A percentile compares a stretch with the other conserved stretches of the same genome.
phyloP scores from a whole-genome alignment of 768 basidiomycete genomes.

The Panellus pusillus region DNA sequence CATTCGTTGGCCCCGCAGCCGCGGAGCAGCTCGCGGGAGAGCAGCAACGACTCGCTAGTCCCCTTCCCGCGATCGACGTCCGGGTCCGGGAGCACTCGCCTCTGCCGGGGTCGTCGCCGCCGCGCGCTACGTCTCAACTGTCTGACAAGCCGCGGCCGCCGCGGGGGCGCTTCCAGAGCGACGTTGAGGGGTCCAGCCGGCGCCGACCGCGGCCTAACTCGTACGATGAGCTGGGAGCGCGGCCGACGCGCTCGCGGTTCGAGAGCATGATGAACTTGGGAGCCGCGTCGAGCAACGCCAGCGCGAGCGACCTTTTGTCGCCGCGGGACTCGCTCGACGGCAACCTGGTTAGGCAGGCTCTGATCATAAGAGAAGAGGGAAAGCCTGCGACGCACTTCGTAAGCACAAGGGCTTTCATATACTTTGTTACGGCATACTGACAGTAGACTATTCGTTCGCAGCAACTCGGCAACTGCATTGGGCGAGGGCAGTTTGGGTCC shows the following conservation, averaged over 20 bases:
- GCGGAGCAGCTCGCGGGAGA: slow-evolving; percentile 32
- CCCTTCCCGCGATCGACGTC: slow-evolving; percentile 69
- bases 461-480: slow-evolving; percentile 99
- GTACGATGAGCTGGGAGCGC: slow-evolving; percentile 63
- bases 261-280: slow-evolving; percentile 73
- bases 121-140: slow-evolving; percentile 31
- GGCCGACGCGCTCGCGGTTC: slow-evolving; percentile 59
- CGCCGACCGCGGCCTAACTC: slow-evolving; percentile 63
- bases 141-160: slow-evolving; percentile 42
- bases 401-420: slow-evolving; percentile 36
- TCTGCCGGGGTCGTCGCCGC: slow-evolving; percentile 28
- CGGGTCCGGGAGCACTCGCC: slow-evolving; percentile 45
- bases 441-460: slow-evolving; percentile 33
- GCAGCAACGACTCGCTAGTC: slow-evolving; percentile 43
- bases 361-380: slow-evolving; percentile 80
- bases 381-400: slow-evolving; percentile 81
- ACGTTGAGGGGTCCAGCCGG: slow-evolving; percentile 60
- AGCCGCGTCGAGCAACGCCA: slow-evolving; percentile 48
- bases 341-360: slow-evolving; percentile 60
- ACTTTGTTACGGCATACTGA: slow-evolving; percentile 18
- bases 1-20: slow-evolving; percentile 50
- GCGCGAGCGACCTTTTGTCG: slow-evolving; percentile 66
- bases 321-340: slow-evolving; percentile 66
- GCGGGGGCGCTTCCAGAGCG: slow-evolving; percentile 73
- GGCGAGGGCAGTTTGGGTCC: slow-evolving; percentile 94